Conservation (phyloP, 306 rosid species). For the Heteromeles arbutifolia region DNA sequence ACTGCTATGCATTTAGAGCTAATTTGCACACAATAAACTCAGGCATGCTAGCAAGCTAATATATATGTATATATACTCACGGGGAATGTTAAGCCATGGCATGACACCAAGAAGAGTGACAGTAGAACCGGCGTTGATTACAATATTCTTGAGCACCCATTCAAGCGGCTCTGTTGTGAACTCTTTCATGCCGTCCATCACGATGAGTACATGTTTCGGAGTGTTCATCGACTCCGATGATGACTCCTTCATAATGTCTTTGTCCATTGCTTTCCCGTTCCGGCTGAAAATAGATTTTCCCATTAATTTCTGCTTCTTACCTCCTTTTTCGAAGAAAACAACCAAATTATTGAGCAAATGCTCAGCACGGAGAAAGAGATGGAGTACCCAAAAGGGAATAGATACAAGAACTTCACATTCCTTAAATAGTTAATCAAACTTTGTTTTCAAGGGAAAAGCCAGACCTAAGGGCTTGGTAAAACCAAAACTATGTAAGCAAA, state of each 20-base stretch:
- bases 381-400: background rate
- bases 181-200: conserved; percentile 56
- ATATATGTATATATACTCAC: conserved; percentile 8
- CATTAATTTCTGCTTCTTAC: background rate
- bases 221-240: conserved; percentile 14
- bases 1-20: background rate
- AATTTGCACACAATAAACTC: background rate
- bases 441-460: background rate
- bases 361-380: background rate
- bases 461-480: background rate
- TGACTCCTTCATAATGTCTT: conserved; percentile 12
- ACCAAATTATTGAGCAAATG: background rate
- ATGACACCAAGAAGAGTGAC: conserved; percentile 54
- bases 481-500: background rate
- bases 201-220: conserved; percentile 32
- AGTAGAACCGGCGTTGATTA: conserved; percentile 24
- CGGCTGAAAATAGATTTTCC: background rate
- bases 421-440: background rate
- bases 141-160: conserved; percentile 37
- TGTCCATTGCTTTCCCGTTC: background rate
- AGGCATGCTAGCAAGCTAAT: background rate
- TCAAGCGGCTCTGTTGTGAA: conserved; percentile 40
- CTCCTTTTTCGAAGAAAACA: background rate
- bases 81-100: conserved; percentile 60
- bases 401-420: background rate